Evolutionary conservation across 768 basidiomycete genomes (phyloP).

Genomic region (Auricularia cornea): DNA sequence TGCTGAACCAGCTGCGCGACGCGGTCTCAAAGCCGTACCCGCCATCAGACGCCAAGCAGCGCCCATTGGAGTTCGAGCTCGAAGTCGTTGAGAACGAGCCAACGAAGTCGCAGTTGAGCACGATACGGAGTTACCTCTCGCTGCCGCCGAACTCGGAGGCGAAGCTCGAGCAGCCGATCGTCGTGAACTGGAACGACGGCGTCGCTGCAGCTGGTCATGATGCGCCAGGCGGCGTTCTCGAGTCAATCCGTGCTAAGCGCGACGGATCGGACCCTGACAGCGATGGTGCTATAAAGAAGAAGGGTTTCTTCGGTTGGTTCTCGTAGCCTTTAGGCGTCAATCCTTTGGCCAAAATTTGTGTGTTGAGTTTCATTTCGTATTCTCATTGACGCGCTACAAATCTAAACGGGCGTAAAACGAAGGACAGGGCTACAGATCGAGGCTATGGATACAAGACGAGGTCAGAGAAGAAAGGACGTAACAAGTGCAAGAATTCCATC

Average conservation of each 20-base stretch:
- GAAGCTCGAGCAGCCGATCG: neutral
- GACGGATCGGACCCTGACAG: neutral
- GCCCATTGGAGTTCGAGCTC: neutral
- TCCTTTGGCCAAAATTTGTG: no score
- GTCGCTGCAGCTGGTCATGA: neutral
- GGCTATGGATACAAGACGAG: no score
- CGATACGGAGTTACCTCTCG: neutral
- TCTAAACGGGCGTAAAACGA: no score
- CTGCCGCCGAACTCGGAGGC: neutral
- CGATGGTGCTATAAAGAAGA: neutral
- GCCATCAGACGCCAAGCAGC: neutral
- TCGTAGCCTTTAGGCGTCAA: neutral
- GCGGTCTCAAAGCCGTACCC: neutral
- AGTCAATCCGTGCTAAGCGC: neutral
- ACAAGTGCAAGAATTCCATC: no score
- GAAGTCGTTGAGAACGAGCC: neutral
- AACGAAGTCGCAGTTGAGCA: neutral
- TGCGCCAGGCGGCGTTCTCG: neutral
- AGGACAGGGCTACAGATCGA: no score
- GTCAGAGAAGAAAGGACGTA: no score
- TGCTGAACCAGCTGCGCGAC: neutral
- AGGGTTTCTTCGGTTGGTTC: neutral
- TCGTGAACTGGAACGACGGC: constrained; percentile 1
- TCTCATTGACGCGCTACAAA: no score
- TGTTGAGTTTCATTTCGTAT: no score